phyloP scores from a whole-genome alignment of 2,329 filamentous ascomycete genomes.

The Neonectria punicea region DNA sequence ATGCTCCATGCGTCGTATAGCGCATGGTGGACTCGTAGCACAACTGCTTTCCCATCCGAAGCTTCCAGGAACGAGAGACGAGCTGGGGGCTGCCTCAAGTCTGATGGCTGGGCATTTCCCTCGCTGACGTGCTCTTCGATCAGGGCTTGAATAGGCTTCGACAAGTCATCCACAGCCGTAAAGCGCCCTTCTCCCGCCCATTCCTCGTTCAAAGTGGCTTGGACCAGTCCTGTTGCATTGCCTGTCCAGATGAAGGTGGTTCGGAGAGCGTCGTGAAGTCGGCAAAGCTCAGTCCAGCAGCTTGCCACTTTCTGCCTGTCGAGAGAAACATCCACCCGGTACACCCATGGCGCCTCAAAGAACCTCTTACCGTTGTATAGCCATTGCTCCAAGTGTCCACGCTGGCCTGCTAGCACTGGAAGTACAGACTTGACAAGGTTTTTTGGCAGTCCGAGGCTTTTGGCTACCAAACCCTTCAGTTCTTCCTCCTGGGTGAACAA shows the following conservation, averaged over 20 bases:
- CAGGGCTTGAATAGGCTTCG: not conserved
- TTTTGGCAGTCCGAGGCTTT: constrained; percentile 1
- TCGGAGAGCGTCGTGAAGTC: not conserved
- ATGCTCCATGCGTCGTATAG: constrained; percentile 43
- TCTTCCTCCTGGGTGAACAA: not conserved
- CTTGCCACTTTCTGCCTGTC: constrained; percentile 12
- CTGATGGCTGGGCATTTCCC: constrained; percentile 24
- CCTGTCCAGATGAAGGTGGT: not conserved
- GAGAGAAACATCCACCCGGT: constrained; percentile 29
- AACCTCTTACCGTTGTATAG: constrained; percentile 39
- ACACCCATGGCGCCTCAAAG: constrained; percentile 42
- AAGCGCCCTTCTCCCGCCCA: not conserved
- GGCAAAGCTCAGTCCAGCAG: not conserved
- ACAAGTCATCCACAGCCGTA: not conserved
- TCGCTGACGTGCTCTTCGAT: constrained; percentile 25
- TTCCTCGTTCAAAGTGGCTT: not conserved
- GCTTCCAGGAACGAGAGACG: constrained; percentile 33
- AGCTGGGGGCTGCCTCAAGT: constrained; percentile 30
- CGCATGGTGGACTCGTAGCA: constrained; percentile 38
- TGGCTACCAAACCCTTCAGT: not conserved
- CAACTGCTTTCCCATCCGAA: constrained; percentile 32
- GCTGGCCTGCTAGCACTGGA: constrained; percentile 35
- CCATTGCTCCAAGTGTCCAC: constrained; percentile 35
- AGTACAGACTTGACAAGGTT: constrained; percentile 27
- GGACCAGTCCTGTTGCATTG: not conserved